Base-by-base conservation (phyloP, 1,139 yeast species). In the Blastobotrys serpentis region DNA sequence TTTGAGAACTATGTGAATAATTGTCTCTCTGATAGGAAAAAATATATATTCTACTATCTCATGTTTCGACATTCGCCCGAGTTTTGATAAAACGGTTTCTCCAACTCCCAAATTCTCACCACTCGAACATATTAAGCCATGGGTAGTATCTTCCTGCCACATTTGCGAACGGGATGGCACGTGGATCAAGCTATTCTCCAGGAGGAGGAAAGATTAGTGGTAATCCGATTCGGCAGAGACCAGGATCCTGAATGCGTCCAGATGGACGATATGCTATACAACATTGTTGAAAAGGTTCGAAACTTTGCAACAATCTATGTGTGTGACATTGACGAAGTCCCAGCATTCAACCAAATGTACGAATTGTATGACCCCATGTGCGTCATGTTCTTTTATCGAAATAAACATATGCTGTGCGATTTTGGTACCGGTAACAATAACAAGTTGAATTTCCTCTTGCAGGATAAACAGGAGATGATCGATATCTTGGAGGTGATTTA, bases 401-500 rank as follows among this genome's bases (percentile, higher is more conserved):
- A 92, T 69, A 90, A 89, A 65, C 98, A 92, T 66, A 90, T 94
- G 95, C 57, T 90, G 88, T 87, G 96, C 69, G 98, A 92, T 71
- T 89, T 89, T 67, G 98, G 98, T 2, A 92, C 98, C 0, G 99
- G 99, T 38, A 88, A 92, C 64, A 92, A 94, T 68, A 92, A 94
- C 72, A 92, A 92, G 72, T 72, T 92, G 70, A 89, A 89, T 63
- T 92, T 92, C 68, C 71, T 72, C 4, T 72, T 92, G 30, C 82
- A 80, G 43, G 89, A 86, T 62, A 84, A 85, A 56, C 97, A 92
- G 65, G 98, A 89, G 57, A 67, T 92, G 72, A 86, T 92, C 30
- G 98, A 92, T 65, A 85, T 94, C 29, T 71, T 92, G 21, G 98
- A 94, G 63, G 85, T 94, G 0, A 80, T 92, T 1, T 92, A 84